phyloP scores from a whole-genome alignment of 2,329 filamentous ascomycete genomes.

The Fusarium subtropicale region DNA sequence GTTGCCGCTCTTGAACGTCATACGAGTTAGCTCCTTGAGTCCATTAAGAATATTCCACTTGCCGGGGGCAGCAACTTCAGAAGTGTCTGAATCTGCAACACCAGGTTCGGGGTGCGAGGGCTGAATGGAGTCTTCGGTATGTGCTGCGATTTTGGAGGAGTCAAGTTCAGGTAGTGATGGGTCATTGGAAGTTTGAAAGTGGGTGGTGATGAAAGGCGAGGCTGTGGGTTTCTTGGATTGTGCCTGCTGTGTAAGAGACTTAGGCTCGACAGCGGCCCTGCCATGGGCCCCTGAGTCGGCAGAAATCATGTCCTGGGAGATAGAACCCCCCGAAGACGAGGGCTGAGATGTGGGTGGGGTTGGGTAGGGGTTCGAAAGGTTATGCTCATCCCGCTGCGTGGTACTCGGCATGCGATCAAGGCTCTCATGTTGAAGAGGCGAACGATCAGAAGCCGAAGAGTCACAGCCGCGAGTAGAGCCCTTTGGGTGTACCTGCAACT shows the following conservation, averaged over 20 bases:
- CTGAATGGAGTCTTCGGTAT: constrained; percentile 36
- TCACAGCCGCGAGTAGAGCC: constrained; percentile 41
- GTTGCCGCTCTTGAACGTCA: constrained; percentile 86
- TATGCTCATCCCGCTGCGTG: constrained; percentile 41
- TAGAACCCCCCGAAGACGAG: constrained; percentile 53
- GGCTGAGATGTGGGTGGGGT: constrained; percentile 67
- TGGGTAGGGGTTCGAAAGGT: constrained; percentile 59
- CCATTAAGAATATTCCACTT: constrained; percentile 74
- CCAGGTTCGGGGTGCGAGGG: constrained; percentile 53
- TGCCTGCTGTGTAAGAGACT: constrained; percentile 37
- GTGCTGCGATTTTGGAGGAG: constrained; percentile 36
- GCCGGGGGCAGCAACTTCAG: constrained; percentile 55
- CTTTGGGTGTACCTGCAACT: constrained; percentile 46
- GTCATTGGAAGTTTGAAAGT: constrained; percentile 43
- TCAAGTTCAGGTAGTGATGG: constrained; percentile 40
- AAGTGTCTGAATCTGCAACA: constrained; percentile 63
- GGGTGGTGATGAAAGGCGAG: constrained; percentile 46
- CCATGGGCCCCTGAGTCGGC: constrained; percentile 43
- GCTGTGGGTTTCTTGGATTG: constrained; percentile 40
- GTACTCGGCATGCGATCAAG: constrained; percentile 39
- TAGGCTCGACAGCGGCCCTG: constrained; percentile 39
- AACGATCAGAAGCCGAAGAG: constrained; percentile 36
- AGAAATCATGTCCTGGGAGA: constrained; percentile 46
- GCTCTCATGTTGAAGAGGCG: constrained; percentile 45
- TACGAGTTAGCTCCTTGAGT: constrained; percentile 90